These are phyloP conservation scores for Cryptococcus hybrid DNA, from an alignment of 1,284 basidiomycete genomes.

Conservation along the genomic window DNA sequence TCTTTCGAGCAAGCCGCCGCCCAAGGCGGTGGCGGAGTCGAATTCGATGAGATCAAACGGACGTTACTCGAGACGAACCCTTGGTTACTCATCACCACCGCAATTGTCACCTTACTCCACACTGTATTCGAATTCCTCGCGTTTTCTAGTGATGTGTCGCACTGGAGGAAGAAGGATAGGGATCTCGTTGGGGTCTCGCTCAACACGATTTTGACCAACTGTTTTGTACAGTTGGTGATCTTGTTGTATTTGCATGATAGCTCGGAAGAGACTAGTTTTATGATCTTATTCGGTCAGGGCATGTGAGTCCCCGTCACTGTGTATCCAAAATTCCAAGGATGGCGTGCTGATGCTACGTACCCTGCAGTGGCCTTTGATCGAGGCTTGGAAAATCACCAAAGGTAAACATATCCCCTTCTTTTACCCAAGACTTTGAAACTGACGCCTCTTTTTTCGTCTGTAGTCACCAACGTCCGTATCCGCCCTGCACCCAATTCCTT, in stretches of 20 bases:
- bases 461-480: slow-evolving; percentile 77
- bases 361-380: slow-evolving; percentile 71
- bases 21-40: slow-evolving; percentile 59
- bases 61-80: slow-evolving; percentile 94
- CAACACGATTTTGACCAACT: slow-evolving; percentile 82
- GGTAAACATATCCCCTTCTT: slow-evolving; percentile 49
- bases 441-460: slow-evolving; percentile 44
- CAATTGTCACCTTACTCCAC: slow-evolving; percentile 79
- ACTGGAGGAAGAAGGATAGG: slow-evolving; percentile 87
- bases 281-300: slow-evolving; percentile 87
- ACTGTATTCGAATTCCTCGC: slow-evolving; percentile 90
- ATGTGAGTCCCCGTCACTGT: slow-evolving; percentile 47
- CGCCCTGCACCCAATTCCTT: slow-evolving; percentile 60
- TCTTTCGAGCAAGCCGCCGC: slow-evolving; percentile 74
- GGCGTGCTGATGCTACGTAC: neutral
- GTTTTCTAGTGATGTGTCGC: slow-evolving; percentile 89
- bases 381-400: slow-evolving; percentile 86
- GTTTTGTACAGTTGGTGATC: slow-evolving; percentile 84
- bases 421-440: slow-evolving; percentile 28
- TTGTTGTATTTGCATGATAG: slow-evolving; percentile 93
- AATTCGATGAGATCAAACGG: slow-evolving; percentile 89
- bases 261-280: slow-evolving; percentile 90
- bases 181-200: slow-evolving; percentile 57
- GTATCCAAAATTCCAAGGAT: neutral
- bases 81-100: slow-evolving; percentile 73